A percentile compares a stretch with the other conserved stretches of the same genome.
Evolutionary conservation across 257 asterid species (phyloP).

Genomic region (Sherardia arvensis): DNA sequence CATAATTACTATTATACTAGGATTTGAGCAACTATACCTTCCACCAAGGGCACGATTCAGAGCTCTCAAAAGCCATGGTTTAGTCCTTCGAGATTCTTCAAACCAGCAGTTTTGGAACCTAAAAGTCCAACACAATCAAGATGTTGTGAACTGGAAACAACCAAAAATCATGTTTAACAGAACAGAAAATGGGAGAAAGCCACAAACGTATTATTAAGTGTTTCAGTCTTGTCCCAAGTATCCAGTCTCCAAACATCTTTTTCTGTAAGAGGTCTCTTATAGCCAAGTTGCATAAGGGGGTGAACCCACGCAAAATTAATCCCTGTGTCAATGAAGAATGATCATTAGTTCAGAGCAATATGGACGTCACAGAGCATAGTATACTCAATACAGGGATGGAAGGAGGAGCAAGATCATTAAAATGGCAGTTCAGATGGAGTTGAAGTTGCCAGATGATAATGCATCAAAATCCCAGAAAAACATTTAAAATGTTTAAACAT

Average conservation of each 20-base stretch:
- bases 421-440: neutral
- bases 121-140: slow-evolving; percentile 6
- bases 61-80: slow-evolving; percentile 96
- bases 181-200: slow-evolving; percentile 9
- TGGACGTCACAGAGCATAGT: neutral
- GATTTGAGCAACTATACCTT: slow-evolving; percentile 37
- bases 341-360: slow-evolving; percentile 13
- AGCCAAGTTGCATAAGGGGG: slow-evolving; percentile 81
- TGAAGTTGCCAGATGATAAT: neutral
- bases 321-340: slow-evolving; percentile 29
- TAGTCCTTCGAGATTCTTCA: slow-evolving; percentile 59
- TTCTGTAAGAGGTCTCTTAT: slow-evolving; percentile 83
- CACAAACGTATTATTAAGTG: slow-evolving; percentile 65
- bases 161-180: neutral
- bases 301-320: slow-evolving; percentile 71
- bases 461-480: neutral
- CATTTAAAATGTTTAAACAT: neutral
- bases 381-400: neutral
- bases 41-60: slow-evolving; percentile 83
- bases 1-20: neutral
- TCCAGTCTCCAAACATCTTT: slow-evolving; percentile 98
- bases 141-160: neutral
- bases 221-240: slow-evolving; percentile 86
- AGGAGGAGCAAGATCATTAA: neutral
- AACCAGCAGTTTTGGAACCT: slow-evolving; percentile 89